Evolutionary conservation across 352 stramenopile species (phyloP).

Genomic region (Phytophthora meadii): DNA sequence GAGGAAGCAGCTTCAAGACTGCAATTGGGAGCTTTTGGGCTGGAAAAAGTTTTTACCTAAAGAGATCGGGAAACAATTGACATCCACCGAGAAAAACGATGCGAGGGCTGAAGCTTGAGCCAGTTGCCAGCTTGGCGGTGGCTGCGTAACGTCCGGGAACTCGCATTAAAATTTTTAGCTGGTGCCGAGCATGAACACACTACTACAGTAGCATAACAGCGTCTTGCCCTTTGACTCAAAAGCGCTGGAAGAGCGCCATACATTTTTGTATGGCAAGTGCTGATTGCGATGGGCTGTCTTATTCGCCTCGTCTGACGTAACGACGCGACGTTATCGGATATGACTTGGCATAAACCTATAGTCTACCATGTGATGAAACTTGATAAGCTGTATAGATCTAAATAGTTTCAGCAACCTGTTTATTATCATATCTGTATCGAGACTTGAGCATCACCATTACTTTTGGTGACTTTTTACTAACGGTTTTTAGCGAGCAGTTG

Average conservation of each 20-base stretch:
- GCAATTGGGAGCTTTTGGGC: background rate
- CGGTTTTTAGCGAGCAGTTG: too few relatives aligned
- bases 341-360: conserved; percentile 2
- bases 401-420: background rate
- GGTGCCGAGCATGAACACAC: background rate
- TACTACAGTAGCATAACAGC: conserved; percentile 15
- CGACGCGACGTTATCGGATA: conserved; percentile 13
- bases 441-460: background rate
- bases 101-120: conserved; percentile 1
- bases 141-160: conserved; percentile 23
- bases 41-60: background rate
- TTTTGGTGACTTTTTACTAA: conserved; percentile 3
- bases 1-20: conserved; percentile 28
- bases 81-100: conserved; percentile 3
- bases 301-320: conserved; percentile 26
- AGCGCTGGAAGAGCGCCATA: background rate
- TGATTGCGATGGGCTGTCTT: conserved; percentile 21
- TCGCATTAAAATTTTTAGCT: conserved; percentile 18
- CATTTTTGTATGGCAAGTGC: conserved; percentile 9
- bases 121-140: background rate
- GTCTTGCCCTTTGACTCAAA: conserved; percentile 15
- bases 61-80: conserved; percentile 17
- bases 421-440: conserved; percentile 1
- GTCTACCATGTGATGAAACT: background rate
- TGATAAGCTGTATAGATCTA: background rate